phyloP scores from a whole-genome alignment of 371 early-diverging fungal species.

The Mucor circinelloides region DNA sequence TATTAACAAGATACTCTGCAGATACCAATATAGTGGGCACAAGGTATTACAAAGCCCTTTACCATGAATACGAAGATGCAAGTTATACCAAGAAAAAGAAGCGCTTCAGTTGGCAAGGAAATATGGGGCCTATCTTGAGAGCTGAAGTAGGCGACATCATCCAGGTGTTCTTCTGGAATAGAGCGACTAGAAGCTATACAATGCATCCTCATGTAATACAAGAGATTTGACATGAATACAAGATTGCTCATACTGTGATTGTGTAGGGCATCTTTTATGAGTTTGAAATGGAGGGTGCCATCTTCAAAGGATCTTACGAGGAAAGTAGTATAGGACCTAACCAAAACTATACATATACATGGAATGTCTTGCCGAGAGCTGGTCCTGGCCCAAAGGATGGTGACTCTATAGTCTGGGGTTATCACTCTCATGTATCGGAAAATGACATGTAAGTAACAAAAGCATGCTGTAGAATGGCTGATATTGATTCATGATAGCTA shows the following conservation, averaged over 20 bases:
- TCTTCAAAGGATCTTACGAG: slow-evolving; percentile 40
- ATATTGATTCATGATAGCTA: slow-evolving; percentile 18
- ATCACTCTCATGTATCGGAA: slow-evolving; percentile 56
- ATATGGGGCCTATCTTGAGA: slow-evolving; percentile 53
- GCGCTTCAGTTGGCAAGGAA: slow-evolving; percentile 44
- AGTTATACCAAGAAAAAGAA: slow-evolving; percentile 27
- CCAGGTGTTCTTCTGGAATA: slow-evolving; percentile 48
- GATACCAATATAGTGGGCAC: slow-evolving; percentile 31
- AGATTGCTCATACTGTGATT: background rate
- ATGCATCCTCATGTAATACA: slow-evolving; percentile 56
- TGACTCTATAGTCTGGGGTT: slow-evolving; percentile 49
- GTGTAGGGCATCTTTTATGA: slow-evolving; percentile 47
- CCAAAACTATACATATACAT: slow-evolving; percentile 42
- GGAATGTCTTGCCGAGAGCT: slow-evolving; percentile 48
- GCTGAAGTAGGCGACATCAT: slow-evolving; percentile 56
- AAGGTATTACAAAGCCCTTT: slow-evolving; percentile 51
- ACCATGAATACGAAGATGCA: slow-evolving; percentile 50
- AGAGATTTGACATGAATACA: background rate
- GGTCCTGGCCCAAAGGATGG: slow-evolving; percentile 53
- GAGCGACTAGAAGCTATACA: slow-evolving; percentile 36
- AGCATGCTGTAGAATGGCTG: background rate
- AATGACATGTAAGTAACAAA: slow-evolving; percentile 36
- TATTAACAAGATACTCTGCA: background rate
- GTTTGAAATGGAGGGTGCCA: slow-evolving; percentile 56
- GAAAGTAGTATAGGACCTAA: slow-evolving; percentile 37